Base-by-base conservation (phyloP, 768 basidiomycete genomes). In the Artomyces pyxidatus region DNA sequence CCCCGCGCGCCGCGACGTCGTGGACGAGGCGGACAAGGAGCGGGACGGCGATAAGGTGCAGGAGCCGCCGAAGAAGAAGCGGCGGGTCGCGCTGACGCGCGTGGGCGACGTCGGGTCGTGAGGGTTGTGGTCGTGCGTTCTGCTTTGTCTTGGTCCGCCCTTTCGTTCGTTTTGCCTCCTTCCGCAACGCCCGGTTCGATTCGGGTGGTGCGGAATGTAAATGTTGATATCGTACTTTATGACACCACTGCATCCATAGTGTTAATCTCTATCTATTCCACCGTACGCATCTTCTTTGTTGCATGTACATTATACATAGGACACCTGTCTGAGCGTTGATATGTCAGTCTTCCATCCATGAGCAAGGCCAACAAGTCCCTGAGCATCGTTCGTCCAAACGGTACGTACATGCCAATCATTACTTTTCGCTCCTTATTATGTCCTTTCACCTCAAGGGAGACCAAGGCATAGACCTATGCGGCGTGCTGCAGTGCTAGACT, bases 51-150 rank as follows among this genome's bases (percentile, higher is more conserved):
- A 62, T 19, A 63, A 58, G 25, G 53, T 37, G 17, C 52, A 60
- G 4, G 82, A 80, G 51, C 88, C 85, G 3, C 84, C 85, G 6
- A 92, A 88, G 76, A 91, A 92, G 67, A 91, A 88, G 65, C 75
- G 88, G 48, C 74, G 88, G 21, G 79, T 89, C n/a, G 85, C 78
- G 29, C 70, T 90, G 58, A 88, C 83, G 10, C 73, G 74, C 17
- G 75, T 89, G 3, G 77, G 80, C 19, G 85, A 85, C 30, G 50
- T 55, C 40, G 49, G 49, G 17, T 57, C 44, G 37, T 57, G 48
- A 56, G 25, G 17, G 14, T 11, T 26, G 40, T 17, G 14, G 4
- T 19, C 40, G 6, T n/a, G n/a, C n/a, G 28, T 46, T 43, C 39
- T 14, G 44, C 16, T 43, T 25, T 19, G 25, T 43, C 30, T 17